Evolutionary conservation across 441 rosid genomes (phyloP).

Genomic region (Hypseocharis bilobata): DNA sequence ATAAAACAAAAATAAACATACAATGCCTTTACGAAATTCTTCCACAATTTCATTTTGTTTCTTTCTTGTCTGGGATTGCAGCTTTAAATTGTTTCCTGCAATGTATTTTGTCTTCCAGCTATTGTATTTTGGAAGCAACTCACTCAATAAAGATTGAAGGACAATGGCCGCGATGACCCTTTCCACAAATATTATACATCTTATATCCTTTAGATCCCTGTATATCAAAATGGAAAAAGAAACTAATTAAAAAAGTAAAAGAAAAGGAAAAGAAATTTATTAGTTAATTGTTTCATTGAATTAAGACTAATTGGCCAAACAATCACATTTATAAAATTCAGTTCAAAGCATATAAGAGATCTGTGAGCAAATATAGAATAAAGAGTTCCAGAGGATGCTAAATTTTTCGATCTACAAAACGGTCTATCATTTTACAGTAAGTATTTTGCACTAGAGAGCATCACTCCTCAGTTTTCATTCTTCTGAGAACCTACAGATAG

Average conservation of each 20-base stretch:
- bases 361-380: no score
- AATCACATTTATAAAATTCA: no score
- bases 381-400: no score
- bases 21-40: slow-evolving; percentile 74
- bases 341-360: no score
- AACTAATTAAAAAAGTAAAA: not conserved
- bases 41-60: slow-evolving; percentile 69
- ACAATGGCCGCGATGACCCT: slow-evolving; percentile 68
- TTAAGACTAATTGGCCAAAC: not conserved
- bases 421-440: no score
- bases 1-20: slow-evolving; percentile 22
- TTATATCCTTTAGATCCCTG: slow-evolving; percentile 51
- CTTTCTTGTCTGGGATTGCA: slow-evolving; percentile 58
- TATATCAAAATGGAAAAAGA: not conserved
- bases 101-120: slow-evolving; percentile 63
- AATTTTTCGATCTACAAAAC: no score
- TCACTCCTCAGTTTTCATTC: no score
- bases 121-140: slow-evolving; percentile 43
- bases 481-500: no score
- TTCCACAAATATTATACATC: slow-evolving; percentile 81
- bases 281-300: not conserved
- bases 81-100: slow-evolving; percentile 56
- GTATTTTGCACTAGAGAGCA: no score
- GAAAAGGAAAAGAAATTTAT: no score
- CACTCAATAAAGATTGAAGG: slow-evolving; percentile 44